Evolutionary conservation across 768 basidiomycete genomes (phyloP).

Genomic region (Dentipellis sp.): DNA sequence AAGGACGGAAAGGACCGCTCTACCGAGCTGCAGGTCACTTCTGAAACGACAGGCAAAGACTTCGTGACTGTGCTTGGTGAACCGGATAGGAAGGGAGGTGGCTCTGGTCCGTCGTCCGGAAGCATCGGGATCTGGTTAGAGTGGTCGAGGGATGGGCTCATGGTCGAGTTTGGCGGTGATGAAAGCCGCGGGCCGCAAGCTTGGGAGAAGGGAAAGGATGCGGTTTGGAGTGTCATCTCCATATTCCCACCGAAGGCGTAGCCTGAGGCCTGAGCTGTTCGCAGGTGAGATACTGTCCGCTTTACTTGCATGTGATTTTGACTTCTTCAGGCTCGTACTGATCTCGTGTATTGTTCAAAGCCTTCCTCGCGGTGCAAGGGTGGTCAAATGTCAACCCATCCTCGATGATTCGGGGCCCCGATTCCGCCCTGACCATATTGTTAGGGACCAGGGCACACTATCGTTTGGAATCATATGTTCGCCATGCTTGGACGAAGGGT

Average conservation of each 20-base stretch:
- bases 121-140: constrained; percentile 93
- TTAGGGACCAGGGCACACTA: too few relatives aligned
- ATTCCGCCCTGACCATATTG: too few relatives aligned
- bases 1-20: constrained; percentile 24
- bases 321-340: too few relatives aligned
- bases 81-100: constrained; percentile 87
- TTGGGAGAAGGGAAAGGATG: constrained; percentile 82
- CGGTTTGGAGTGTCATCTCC: constrained; percentile 68
- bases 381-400: not conserved
- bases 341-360: too few relatives aligned
- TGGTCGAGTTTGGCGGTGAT: constrained; percentile 80
- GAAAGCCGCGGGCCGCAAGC: constrained; percentile 73
- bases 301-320: too few relatives aligned
- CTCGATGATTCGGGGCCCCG: too few relatives aligned
- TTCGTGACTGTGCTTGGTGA: constrained; percentile 74
- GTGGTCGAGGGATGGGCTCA: constrained; percentile 73
- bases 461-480: too few relatives aligned
- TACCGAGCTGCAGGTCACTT: constrained; percentile 31
- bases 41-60: constrained; percentile 61
- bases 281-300: not conserved
- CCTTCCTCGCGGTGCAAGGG: too few relatives aligned
- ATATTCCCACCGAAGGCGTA: constrained; percentile 35
- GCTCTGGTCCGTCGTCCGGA: constrained; percentile 72
- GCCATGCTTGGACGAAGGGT: too few relatives aligned
- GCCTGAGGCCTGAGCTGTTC: not conserved